Base-by-base conservation (phyloP, 305 asterid genomes). In the Fraxinus baroniana region DNA sequence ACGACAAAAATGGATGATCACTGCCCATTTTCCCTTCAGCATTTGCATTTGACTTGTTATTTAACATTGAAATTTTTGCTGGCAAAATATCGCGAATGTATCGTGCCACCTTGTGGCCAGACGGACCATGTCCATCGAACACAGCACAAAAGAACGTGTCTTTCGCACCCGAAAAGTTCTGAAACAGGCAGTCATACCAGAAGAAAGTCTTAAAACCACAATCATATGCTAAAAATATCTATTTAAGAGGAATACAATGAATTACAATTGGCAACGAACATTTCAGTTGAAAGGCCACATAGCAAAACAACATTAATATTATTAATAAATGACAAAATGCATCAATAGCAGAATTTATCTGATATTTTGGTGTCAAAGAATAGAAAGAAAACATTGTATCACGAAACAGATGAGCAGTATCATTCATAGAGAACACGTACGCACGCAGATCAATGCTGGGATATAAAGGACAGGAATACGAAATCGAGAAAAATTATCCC, bases 111-210 rank as follows among this genome's bases (percentile, higher is more conserved):
- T 88, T 91, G 87, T 95, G 98, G 57, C 99, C 99, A 0, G 92
- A 89, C 0, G 98, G 98, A 41, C 99, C 99, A 78, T 96, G 98
- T 2, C 99, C 98, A 30, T 95, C 98, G 32, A 95, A 92, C 73
- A 95, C 99, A 0, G 88, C 98, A 73, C 97, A 90, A 74, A 90
- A 93, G 82, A 86, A 80, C 88, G 82, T 80, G 84, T 92, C 98
- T 86, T 87, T 95, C 49, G 92, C 95, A 22, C 99, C 99, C 49
- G 89, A 80, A 84, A 93, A 95, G 78, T 86, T 89, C 98, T 94
- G 91, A 62, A 78, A 7, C 80, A 52, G n/a, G 26, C 72, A 73
- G 3, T 60, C 24, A 37, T 9, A 28, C 26, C 12, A 76, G 18
- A 76, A 39, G n/a, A 57, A 18, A n/a, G 28, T 57, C 20, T 57